Evolutionary conservation across 2,329 filamentous ascomycete species (phyloP).

Genomic region (Gliomastix tumulicola): DNA sequence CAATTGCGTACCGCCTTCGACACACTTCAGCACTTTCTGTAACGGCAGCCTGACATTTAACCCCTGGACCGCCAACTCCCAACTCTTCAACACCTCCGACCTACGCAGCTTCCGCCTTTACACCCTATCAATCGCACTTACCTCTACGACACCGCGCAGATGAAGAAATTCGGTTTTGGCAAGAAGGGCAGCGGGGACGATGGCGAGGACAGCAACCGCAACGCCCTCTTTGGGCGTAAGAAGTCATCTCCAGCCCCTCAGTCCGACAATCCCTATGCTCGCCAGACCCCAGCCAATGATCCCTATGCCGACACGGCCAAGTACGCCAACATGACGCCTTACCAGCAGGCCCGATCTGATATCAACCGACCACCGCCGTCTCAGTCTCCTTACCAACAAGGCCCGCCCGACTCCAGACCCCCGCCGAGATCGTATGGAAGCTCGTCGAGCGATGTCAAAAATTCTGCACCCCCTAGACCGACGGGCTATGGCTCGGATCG

Average conservation of each 20-base stretch:
- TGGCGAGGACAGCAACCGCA: conserved; percentile 38
- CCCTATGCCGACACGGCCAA: conserved; percentile 45
- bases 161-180: conserved; percentile 56
- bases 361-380: conserved; percentile 17
- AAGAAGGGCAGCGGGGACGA: conserved; percentile 45
- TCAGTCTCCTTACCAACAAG: too few species aligned
- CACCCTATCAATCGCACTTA: too few species aligned
- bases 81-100: too few species aligned
- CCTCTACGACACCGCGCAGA: too few species aligned
- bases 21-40: too few species aligned
- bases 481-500: conserved; percentile 46
- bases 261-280: conserved; percentile 52
- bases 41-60: too few species aligned
- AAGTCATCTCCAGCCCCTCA: conserved; percentile 36
- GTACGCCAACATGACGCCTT: conserved; percentile 35
- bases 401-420: conserved; percentile 13
- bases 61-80: too few species aligned
- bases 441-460: background rate
- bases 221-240: conserved; percentile 47
- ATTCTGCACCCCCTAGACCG: conserved; percentile 11
- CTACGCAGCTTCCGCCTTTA: too few species aligned
- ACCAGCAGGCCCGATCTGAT: conserved; percentile 33
- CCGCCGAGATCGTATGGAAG: conserved; percentile 23
- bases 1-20: too few species aligned
- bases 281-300: conserved; percentile 37